Evolutionary conservation across 140 eudicot species (phyloP).

Genomic region (Flaveria floridana): DNA sequence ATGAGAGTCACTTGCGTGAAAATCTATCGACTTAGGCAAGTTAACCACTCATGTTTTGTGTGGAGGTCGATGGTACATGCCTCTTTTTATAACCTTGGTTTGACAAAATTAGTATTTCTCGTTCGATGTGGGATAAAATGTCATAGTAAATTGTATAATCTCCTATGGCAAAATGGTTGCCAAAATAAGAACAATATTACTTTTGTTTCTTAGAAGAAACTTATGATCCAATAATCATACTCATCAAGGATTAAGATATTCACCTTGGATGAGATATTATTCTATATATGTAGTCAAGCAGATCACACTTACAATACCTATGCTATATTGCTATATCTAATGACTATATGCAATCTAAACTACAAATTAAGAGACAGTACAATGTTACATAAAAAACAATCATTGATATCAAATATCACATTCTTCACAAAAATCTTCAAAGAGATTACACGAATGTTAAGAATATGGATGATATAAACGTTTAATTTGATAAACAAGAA

Average conservation of each 20-base stretch:
- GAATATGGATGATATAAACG: too few species aligned
- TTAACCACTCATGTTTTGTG: neutral
- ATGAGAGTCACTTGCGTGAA: neutral
- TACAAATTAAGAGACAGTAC: neutral
- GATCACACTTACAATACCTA: conserved; percentile 3
- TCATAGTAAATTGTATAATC: neutral
- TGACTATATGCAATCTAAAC: neutral
- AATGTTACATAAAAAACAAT: too few species aligned
- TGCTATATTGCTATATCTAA: neutral
- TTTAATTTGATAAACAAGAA: too few species aligned
- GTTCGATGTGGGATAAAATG: neutral
- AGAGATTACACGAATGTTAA: too few species aligned
- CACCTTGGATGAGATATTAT: neutral
- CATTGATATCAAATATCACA: too few species aligned
- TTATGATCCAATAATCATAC: neutral
- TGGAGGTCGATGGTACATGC: neutral
- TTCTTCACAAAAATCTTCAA: too few species aligned
- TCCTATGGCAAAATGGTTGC: neutral
- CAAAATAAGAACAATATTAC: neutral
- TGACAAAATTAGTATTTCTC: neutral
- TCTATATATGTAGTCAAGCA: conserved; percentile 1
- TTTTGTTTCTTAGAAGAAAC: neutral
- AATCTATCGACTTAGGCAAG: neutral
- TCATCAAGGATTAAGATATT: neutral
- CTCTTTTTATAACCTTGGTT: neutral